Evolutionary conservation across 768 basidiomycete species (phyloP).

Genomic region (Thelephora ganbajun): DNA sequence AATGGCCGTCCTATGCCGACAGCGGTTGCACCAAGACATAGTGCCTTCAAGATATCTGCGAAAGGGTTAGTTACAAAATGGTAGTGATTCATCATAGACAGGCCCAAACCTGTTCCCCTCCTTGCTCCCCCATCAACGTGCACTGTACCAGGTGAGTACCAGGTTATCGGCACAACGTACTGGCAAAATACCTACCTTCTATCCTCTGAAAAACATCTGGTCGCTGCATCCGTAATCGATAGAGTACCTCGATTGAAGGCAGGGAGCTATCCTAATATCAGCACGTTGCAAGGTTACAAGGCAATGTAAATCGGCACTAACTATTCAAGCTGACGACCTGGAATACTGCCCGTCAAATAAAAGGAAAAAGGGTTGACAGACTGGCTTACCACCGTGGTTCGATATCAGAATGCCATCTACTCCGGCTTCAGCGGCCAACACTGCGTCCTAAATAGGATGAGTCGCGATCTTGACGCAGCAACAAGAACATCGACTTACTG

Average conservation of each 20-base stretch:
- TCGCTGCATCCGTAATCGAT: slow-evolving; percentile 53
- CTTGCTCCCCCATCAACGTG: slow-evolving; percentile 80
- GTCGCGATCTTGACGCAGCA: no score
- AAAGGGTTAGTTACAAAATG: no score
- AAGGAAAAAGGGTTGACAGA: background rate
- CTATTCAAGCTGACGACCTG: slow-evolving; percentile 72
- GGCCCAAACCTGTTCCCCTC: slow-evolving; percentile 54
- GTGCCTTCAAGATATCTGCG: slow-evolving; percentile 73
- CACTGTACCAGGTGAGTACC: slow-evolving; percentile 27
- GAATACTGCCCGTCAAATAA: background rate
- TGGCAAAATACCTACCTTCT: slow-evolving; percentile 34
- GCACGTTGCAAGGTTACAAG: no score
- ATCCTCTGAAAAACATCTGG: slow-evolving; percentile 62
- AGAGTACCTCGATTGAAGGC: slow-evolving; percentile 67
- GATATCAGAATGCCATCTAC: slow-evolving; percentile 81
- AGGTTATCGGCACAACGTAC: background rate
- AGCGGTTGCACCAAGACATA: slow-evolving; percentile 78
- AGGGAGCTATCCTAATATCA: slow-evolving; percentile 24
- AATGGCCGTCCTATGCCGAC: slow-evolving; percentile 81
- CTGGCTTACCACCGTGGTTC: slow-evolving; percentile 67
- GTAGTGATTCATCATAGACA: no score
- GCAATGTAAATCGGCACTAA: no score
- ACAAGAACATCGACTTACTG: slow-evolving; percentile 27
- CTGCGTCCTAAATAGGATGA: slow-evolving; percentile 53
- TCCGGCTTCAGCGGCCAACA: slow-evolving; percentile 70